Conservation (phyloP, 164 flowering plant species). For the Macadamia tetraphylla region DNA sequence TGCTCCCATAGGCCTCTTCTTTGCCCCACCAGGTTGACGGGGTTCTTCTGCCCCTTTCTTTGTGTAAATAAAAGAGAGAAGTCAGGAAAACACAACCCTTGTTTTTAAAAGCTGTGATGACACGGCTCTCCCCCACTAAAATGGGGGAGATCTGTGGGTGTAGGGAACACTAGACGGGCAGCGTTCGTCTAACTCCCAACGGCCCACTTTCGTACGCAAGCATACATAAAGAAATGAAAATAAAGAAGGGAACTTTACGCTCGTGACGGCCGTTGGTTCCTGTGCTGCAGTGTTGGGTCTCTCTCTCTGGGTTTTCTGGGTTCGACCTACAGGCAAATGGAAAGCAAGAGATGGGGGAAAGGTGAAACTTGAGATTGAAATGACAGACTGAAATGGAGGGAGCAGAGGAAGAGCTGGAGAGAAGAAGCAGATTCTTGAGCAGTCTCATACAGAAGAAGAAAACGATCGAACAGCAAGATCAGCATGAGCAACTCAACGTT, state of each 20-base stretch:
- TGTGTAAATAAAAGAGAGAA: no score
- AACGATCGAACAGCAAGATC: constrained; percentile 42
- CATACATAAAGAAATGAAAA: not conserved
- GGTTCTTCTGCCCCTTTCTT: no score
- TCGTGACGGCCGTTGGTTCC: not conserved
- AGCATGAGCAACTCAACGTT: constrained; percentile 43
- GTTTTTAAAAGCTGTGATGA: no score
- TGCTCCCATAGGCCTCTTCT: no score
- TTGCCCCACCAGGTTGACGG: no score
- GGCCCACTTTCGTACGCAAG: not conserved
- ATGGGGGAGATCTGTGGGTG: no score
- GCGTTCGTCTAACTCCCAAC: not conserved
- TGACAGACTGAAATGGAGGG: constrained; percentile 43
- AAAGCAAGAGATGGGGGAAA: not conserved
- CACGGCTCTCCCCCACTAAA: no score
- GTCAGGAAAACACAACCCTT: no score
- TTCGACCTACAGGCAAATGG: not conserved
- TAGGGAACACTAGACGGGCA: no score
- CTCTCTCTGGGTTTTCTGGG: not conserved
- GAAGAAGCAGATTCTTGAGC: constrained; percentile 78
- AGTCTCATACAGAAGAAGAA: constrained; percentile 82
- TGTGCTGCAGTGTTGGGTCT: not conserved
- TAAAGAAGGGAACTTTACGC: not conserved
- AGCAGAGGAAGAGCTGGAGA: constrained; percentile 80
- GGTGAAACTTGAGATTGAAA: constrained; percentile 6